Evolutionary conservation across 139 green algal species (phyloP).

Genomic region (Chlamydomonas eustigma): DNA sequence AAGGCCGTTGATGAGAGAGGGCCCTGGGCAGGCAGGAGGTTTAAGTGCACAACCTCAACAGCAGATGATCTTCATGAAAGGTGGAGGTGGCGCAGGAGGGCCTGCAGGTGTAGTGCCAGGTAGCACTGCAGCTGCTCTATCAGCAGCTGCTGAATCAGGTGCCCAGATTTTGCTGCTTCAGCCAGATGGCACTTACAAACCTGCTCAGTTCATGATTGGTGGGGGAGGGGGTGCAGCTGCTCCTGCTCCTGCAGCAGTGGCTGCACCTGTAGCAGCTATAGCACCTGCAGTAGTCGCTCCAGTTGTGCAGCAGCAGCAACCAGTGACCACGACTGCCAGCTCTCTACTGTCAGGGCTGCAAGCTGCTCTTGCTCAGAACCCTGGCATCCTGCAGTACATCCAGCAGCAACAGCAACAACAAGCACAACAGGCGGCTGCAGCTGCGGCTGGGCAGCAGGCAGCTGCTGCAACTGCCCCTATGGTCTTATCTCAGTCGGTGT

Average conservation of each 20-base stretch:
- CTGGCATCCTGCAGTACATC: background rate
- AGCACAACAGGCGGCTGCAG: background rate
- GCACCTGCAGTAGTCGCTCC: background rate
- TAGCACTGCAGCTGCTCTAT: background rate
- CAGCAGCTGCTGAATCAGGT: background rate
- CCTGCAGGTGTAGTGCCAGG: too few relatives aligned
- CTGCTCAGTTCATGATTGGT: background rate
- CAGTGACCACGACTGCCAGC: background rate
- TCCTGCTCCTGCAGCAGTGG: background rate
- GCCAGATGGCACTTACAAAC: background rate
- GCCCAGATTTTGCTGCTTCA: background rate
- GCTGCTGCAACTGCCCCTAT: too few relatives aligned
- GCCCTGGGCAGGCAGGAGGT: too few relatives aligned
- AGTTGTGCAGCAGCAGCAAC: background rate
- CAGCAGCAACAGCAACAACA: background rate
- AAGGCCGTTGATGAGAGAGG: too few relatives aligned
- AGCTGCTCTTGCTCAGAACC: background rate
- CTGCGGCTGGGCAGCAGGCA: too few relatives aligned
- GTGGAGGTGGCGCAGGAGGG: too few relatives aligned
- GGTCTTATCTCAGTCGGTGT: background rate
- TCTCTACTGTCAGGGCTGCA: background rate
- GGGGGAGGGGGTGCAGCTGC: too few relatives aligned
- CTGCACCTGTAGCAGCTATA: background rate
- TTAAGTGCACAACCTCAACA: too few relatives aligned
- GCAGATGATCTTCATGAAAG: too few relatives aligned